phyloP scores from a whole-genome alignment of 2,329 filamentous ascomycete genomes.

The Fragosphaeria purpurea region DNA sequence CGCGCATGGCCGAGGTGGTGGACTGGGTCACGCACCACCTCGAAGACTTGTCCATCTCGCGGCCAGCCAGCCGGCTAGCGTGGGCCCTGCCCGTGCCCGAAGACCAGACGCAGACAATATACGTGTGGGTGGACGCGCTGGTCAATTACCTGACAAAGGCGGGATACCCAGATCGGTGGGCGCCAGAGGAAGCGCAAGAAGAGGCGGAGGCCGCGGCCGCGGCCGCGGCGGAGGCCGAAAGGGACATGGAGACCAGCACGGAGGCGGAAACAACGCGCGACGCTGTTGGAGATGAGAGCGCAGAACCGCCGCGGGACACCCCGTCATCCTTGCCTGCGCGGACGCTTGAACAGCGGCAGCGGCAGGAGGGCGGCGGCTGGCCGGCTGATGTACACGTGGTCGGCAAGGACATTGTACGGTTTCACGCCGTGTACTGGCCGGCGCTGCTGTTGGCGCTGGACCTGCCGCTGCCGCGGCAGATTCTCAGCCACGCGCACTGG shows the following conservation, averaged over 20 bases:
- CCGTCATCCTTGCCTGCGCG: too few relatives aligned
- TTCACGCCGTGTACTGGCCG: slow-evolving; percentile 98
- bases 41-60: slow-evolving; percentile 73
- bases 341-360: slow-evolving; percentile 29
- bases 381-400: slow-evolving; percentile 87
- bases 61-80: slow-evolving; percentile 63
- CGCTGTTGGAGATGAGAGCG: not conserved
- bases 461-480: slow-evolving; percentile 64
- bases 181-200: slow-evolving; percentile 33
- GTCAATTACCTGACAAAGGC: slow-evolving; percentile 87
- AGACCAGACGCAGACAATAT: slow-evolving; percentile 80
- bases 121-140: slow-evolving; percentile 95
- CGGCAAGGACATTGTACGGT: slow-evolving; percentile 92
- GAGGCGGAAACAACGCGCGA: too few relatives aligned
- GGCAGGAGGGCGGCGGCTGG: slow-evolving; percentile 53
- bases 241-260: too few relatives aligned
- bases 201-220: not conserved
- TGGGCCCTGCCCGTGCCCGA: slow-evolving; percentile 89
- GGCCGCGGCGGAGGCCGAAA: not conserved
- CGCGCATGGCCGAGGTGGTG: slow-evolving; percentile 69
- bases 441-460: slow-evolving; percentile 85
- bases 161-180: slow-evolving; percentile 64
- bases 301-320: not conserved
- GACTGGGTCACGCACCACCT: slow-evolving; percentile 67
- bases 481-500: slow-evolving; percentile 92